phyloP scores from a whole-genome alignment of 176 grass and related monocot genomes.

The Pharus latifolius region DNA sequence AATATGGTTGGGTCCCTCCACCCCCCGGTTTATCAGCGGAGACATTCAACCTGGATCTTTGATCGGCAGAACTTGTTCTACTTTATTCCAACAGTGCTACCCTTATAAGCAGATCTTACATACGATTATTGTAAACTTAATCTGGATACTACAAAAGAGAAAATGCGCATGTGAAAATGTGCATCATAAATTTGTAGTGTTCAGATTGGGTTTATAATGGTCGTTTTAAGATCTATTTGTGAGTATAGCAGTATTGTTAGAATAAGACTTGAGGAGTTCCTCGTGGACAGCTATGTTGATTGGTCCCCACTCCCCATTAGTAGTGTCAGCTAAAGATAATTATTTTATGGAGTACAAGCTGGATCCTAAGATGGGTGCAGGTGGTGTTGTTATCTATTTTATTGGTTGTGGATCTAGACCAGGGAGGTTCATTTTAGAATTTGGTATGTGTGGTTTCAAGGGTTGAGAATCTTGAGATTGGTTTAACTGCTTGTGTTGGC shows the following conservation, averaged over 20 bases:
- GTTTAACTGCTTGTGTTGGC: constrained; percentile 16
- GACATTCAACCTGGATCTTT: constrained; percentile 4
- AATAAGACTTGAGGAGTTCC: constrained; percentile 15
- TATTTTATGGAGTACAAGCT: constrained; percentile 26
- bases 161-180: neutral
- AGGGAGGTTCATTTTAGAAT: constrained; percentile 5
- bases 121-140: constrained; percentile 23
- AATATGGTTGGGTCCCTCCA: constrained; percentile 5
- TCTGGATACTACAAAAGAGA: constrained; percentile 25
- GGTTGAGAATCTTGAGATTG: constrained; percentile 2
- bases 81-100: neutral
- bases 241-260: neutral
- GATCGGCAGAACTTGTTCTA: neutral
- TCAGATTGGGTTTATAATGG: constrained; percentile 29
- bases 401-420: constrained; percentile 28
- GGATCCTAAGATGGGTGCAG: constrained; percentile 38
- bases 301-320: constrained; percentile 15
- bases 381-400: constrained; percentile 32
- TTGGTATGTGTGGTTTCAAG: constrained; percentile 17
- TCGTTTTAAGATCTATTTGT: constrained; percentile 19
- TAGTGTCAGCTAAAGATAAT: constrained; percentile 15
- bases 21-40: constrained; percentile 17
- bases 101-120: constrained; percentile 2
- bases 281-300: constrained; percentile 21
- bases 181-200: constrained; percentile 35